Conservation (phyloP, 345 rosid genomes). For the Syzygium aromaticum region DNA sequence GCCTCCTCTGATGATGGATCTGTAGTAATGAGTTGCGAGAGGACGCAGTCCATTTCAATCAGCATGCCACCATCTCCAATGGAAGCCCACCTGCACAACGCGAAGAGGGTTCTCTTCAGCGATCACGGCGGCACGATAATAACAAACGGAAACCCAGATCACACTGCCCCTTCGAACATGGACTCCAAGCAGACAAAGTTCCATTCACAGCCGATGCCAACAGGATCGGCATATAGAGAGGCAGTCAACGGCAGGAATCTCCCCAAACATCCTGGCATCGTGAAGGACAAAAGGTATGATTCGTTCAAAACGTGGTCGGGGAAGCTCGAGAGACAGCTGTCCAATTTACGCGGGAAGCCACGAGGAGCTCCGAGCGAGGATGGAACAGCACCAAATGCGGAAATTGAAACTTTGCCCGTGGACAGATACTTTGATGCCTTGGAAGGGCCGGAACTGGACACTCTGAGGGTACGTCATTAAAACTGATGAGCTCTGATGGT, state of each 20-base stretch:
- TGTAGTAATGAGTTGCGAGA: background rate
- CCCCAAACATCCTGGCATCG: slow-evolving; percentile 17
- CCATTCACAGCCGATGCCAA: slow-evolving; percentile 64
- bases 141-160: slow-evolving; percentile 9
- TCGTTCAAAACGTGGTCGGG: slow-evolving; percentile 91
- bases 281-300: slow-evolving; percentile 57
- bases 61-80: slow-evolving; percentile 61
- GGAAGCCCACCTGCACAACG: slow-evolving; percentile 1
- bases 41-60: slow-evolving; percentile 32
- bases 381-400: slow-evolving; percentile 6
- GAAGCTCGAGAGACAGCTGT: slow-evolving; percentile 66
- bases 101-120: slow-evolving; percentile 16
- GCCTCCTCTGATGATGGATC: background rate
- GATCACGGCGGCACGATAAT: background rate
- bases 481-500: background rate
- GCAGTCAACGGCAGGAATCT: background rate
- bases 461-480: slow-evolving; percentile 46
- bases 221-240: slow-evolving; percentile 9
- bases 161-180: slow-evolving; percentile 11
- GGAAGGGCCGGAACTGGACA: slow-evolving; percentile 84
- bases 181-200: slow-evolving; percentile 17
- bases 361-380: slow-evolving; percentile 15
- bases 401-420: slow-evolving; percentile 47
- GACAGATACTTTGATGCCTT: slow-evolving; percentile 79
- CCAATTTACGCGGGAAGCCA: slow-evolving; percentile 53